Evolutionary conservation across 1,139 yeast species (phyloP), one percentile per base, ranked within the genome.

Genomic region (Saccharomyces hybrid): DNA sequence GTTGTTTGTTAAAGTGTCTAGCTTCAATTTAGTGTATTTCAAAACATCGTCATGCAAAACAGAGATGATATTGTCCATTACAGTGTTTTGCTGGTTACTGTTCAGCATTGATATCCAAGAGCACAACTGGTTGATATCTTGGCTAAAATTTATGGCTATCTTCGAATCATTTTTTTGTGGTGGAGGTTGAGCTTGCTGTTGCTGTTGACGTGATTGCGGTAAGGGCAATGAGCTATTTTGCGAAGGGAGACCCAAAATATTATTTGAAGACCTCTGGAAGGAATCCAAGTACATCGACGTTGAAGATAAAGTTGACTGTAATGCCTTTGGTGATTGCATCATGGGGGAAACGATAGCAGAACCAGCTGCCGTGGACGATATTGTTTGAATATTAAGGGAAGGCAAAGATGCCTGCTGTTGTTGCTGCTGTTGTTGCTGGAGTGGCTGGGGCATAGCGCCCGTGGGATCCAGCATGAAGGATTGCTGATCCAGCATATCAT

Each of bases 21-120:
- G 54, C 67, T 66, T 61, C 71, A 71, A 63, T 73, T 77, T 73
- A 64, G 81, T 64, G 75, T 77, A 69, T 65, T 73, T 69, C 70
- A 78, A 59, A 62, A 78, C 75, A 65, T 84, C 74, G 66, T 74
- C 66, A 73, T 80, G 67, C 70, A 81, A 65, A 62, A 77, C 69
- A 57, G 78, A 72, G 72, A 84, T 66, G 72, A 80, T 64, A 61
- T 82, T 77, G 60, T 84, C 88, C 65, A 83, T 75, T 67, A 83
- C 79, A 31, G 82, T 73, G 56, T 79, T 73, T 61, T 77, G 83
- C 62, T 85, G 88, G 54, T 78, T 79, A 9, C 80, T 75, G 55
- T 73, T 77, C 66, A 85, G 74, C 61, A 75, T 75, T 59, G 78
- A 79, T 62, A 84, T 74, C 90, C 90, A 85, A 61, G 74, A 74